phyloP scores from a whole-genome alignment of 192 early-diverging fungal species.

The Coemansia furcata region DNA sequence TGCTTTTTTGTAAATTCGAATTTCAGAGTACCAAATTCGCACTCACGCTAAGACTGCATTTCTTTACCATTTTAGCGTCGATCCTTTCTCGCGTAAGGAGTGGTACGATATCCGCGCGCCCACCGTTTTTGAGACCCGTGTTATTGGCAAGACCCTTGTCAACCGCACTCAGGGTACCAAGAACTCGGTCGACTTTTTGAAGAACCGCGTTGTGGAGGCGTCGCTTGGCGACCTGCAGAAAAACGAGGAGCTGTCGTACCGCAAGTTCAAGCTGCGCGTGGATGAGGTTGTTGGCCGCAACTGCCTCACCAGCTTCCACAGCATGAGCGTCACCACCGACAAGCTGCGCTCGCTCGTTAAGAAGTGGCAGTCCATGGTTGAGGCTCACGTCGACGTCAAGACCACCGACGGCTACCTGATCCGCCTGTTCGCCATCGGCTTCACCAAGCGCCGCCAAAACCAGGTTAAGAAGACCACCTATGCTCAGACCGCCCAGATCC shows the following conservation, averaged over 20 bases:
- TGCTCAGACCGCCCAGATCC: slow-evolving; percentile 95
- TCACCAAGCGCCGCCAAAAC: slow-evolving; percentile 91
- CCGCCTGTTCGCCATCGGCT: slow-evolving; percentile 95
- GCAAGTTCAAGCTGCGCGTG: slow-evolving; percentile 96
- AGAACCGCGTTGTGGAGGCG: slow-evolving; percentile 94
- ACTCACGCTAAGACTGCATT: neutral
- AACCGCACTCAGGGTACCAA: slow-evolving; percentile 99
- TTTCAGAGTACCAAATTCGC: neutral
- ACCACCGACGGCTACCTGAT: slow-evolving; percentile 99
- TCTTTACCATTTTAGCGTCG: slow-evolving; percentile 58
- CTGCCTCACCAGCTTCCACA: slow-evolving; percentile 99
- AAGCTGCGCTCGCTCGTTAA: slow-evolving; percentile 99
- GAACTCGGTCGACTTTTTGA: slow-evolving; percentile 94
- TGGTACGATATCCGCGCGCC: slow-evolving; percentile 99
- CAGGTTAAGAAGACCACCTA: slow-evolving; percentile 99
- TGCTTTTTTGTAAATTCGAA: neutral
- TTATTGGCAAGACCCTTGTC: slow-evolving; percentile 98
- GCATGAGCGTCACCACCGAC: slow-evolving; percentile 99
- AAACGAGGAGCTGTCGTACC: slow-evolving; percentile 87
- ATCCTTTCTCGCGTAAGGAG: slow-evolving; percentile 99
- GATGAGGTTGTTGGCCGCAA: slow-evolving; percentile 98
- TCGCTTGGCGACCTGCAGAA: slow-evolving; percentile 96
- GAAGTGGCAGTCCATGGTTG: slow-evolving; percentile 99
- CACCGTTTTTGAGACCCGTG: slow-evolving; percentile 89
- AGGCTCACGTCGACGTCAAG: slow-evolving; percentile 99